A percentile compares a stretch with the other conserved stretches of the same genome.
Evolutionary conservation across 768 basidiomycete species (phyloP).

Genomic region (Nidularia pulvinata): DNA sequence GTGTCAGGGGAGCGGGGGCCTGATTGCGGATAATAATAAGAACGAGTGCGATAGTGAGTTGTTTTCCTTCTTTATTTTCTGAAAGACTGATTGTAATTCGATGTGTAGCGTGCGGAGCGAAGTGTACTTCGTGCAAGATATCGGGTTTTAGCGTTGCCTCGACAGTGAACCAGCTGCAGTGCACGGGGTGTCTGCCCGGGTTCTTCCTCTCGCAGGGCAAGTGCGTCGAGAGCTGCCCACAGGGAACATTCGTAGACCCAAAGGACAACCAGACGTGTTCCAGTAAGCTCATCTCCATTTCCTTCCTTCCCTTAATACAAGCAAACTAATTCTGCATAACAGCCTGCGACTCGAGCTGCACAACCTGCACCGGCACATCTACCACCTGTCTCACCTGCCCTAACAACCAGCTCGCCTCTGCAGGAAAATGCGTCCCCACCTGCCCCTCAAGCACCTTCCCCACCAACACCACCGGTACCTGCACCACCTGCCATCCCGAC

Average conservation of each 20-base stretch:
- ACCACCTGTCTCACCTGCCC: constrained; percentile 76
- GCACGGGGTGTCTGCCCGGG: constrained; percentile 78
- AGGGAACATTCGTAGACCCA: constrained; percentile 71
- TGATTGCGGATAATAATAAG: constrained; percentile 81
- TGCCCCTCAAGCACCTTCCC: constrained; percentile 75
- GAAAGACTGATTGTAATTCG: neutral
- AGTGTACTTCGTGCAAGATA: constrained; percentile 79
- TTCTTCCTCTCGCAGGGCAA: constrained; percentile 69
- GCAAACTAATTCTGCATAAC: neutral
- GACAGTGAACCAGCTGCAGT: constrained; percentile 64
- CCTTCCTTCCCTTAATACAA: neutral
- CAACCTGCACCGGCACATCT: constrained; percentile 65
- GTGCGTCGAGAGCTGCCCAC: constrained; percentile 72
- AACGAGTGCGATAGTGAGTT: constrained; percentile 73
- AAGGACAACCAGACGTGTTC: constrained; percentile 75
- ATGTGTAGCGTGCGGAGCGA: constrained; percentile 80
- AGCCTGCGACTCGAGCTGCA: constrained; percentile 76
- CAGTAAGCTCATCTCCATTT: constrained; percentile 24
- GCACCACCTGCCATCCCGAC: constrained; percentile 79
- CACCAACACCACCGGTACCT: constrained; percentile 61
- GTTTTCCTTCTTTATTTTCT: neutral
- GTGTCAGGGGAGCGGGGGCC: constrained; percentile 58
- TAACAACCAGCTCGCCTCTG: constrained; percentile 63
- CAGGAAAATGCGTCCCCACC: constrained; percentile 68
- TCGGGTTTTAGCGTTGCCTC: constrained; percentile 71